phyloP scores from a whole-genome alignment of 139 green algal species.

The Closterium sp. region DNA sequence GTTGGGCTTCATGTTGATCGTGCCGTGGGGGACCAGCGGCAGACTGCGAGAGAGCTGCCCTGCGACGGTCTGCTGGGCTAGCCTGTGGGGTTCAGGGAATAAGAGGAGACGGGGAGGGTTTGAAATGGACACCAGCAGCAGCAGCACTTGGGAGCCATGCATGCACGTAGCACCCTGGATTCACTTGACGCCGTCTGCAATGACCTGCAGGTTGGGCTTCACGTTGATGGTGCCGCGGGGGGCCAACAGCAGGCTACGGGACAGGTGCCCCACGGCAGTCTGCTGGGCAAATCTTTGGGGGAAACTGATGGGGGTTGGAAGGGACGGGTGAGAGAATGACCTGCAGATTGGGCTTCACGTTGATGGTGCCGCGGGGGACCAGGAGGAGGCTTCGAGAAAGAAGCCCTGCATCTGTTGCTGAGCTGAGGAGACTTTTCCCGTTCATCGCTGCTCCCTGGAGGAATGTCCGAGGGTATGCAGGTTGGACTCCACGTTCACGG shows the following conservation, averaged over 20 bases:
- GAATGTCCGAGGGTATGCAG: conserved; percentile 98
- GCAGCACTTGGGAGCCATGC: no score
- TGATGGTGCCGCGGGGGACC: conserved; percentile 85
- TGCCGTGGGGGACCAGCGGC: conserved; percentile 85
- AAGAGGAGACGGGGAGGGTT: no score
- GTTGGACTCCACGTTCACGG: conserved; percentile 97
- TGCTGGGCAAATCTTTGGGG: conserved; percentile 71
- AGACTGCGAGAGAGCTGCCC: conserved; percentile 92
- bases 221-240: conserved; percentile 92
- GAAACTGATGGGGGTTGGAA: neutral
- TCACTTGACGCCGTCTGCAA: conserved; percentile 99
- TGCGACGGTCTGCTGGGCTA: conserved; percentile 92
- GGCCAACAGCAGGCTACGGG: conserved; percentile 89
- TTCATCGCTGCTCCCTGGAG: no score
- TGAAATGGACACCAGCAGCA: no score
- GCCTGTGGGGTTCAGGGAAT: neutral
- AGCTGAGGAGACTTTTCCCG: no score
- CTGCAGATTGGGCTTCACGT: conserved; percentile 96
- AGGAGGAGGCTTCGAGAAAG: conserved; percentile 93
- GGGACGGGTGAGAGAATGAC: conserved; percentile 81
- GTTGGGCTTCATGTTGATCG: conserved; percentile 97
- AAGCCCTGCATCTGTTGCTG: conserved; percentile 94
- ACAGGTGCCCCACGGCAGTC: conserved; percentile 92
- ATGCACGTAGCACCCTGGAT: conserved; percentile 97
- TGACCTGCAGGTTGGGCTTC: conserved; percentile 97